Base-by-base conservation (phyloP, 768 basidiomycete genomes). In the Psilocybe cyanescens region DNA sequence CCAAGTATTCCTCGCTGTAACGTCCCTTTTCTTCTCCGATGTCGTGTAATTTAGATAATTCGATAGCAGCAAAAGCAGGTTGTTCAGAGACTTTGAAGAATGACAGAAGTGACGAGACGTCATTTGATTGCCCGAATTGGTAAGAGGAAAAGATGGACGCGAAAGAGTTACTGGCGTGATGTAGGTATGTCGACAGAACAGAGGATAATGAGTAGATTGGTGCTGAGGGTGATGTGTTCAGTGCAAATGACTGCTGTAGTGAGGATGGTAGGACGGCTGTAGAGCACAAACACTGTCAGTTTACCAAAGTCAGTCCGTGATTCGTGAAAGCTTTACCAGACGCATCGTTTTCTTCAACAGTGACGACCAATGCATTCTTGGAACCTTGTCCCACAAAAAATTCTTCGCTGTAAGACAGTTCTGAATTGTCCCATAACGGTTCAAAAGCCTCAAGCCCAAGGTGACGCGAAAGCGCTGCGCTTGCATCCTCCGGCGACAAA, bases 401-500 rank as follows among this genome's bases (percentile, higher is more conserved):
- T 47, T 80, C 76, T 51, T 83, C 79, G 59, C 74, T 62, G 49
- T 65, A 67, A 35, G 62, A 51, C 62, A 67, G 57, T 30, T 71
- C 63, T 35, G 75, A 76, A 55, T 75, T 70, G 61, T 78, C 77
- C 55, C 65, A 74, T 30, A 86, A 71, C 28, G 78, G 74, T 68
- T 90, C 88, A 65, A 87, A 87, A 17, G 74, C 74, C 66, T 92
- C 91, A 4, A 92, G 80, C n/a, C 87, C 86, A 9, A 92, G 81
- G 71, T 92, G 90, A 56, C 82, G 84, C 17, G 89, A 83, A 33
- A 93, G 76, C 5, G 79, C 84, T 37, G 84, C 79, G 66, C 81
- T 86, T 46, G 87, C 87, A 53, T 85, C 82, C 45, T 81, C 78
- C 29, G 80, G 77, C 17, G 83, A 80, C 28, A 87, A 73, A 17